Evolutionary conservation across 2,329 filamentous ascomycete genomes (phyloP).

Genomic region (Hawksworthiomyces lignivorus): DNA sequence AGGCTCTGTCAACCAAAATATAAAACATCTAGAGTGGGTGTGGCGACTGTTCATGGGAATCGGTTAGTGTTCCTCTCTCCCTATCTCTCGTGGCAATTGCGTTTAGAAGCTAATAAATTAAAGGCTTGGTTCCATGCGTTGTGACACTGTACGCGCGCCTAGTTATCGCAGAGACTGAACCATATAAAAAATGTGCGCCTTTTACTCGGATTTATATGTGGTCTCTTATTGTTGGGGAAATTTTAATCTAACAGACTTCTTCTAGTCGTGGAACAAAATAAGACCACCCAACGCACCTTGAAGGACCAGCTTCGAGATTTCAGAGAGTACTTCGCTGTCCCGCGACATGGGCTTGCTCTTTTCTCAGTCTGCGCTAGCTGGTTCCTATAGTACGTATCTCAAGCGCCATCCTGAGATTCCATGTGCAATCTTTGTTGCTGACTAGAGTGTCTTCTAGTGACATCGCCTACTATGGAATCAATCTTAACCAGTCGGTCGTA

Average conservation of each 20-base stretch:
- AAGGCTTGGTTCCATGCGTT: conserved; percentile 1
- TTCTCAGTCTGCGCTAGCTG: conserved; percentile 4
- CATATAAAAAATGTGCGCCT: not conserved
- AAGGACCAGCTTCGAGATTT: conserved; percentile 5
- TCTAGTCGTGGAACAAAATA: too few species aligned
- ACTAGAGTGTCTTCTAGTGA: too few species aligned
- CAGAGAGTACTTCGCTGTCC: conserved; percentile 5
- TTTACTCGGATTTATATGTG: too few species aligned
- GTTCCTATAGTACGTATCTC: conserved; percentile 5
- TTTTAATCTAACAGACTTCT: too few species aligned
- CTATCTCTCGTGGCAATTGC: not conserved
- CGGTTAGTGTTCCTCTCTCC: not conserved
- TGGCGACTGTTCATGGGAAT: conserved; percentile 3
- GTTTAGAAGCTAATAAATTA: not conserved
- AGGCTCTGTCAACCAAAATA: not conserved
- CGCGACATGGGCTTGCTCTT: conserved; percentile 3
- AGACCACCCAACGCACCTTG: too few species aligned
- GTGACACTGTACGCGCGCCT: conserved; percentile 1
- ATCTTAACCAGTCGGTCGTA: conserved; percentile 54
- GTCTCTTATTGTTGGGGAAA: too few species aligned
- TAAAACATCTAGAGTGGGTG: conserved; percentile 1
- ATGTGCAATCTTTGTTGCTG: too few species aligned
- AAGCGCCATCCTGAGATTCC: too few species aligned
- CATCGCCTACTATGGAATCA: conserved; percentile 43
- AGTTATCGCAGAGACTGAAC: not conserved